Conservation (phyloP, 371 early-diverging fungal genomes). For the Mucor piriformis region DNA sequence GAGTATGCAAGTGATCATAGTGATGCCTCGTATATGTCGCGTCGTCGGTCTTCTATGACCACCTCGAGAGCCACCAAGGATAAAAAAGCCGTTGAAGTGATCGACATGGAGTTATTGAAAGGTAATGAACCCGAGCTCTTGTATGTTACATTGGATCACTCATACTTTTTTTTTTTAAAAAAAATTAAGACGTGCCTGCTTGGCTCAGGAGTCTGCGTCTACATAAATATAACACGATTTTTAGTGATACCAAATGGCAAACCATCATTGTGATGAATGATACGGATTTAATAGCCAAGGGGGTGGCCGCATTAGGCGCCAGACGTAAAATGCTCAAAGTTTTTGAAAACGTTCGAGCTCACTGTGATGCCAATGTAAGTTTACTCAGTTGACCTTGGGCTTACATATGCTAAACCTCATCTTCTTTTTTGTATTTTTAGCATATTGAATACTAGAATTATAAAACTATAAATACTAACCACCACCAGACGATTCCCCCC, state of each 20-base stretch:
- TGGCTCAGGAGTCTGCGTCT: conserved; percentile 89
- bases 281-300: conserved; percentile 78
- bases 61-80: conserved; percentile 52
- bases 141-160: too few relatives aligned
- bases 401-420: too few relatives aligned
- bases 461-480: background rate
- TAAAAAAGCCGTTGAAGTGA: conserved; percentile 72
- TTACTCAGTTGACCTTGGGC: too few relatives aligned
- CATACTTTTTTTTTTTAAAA: too few relatives aligned
- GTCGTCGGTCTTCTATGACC: conserved; percentile 20
- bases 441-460: conserved; percentile 1
- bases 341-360: conserved; percentile 80
- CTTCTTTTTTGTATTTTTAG: background rate
- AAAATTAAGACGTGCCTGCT: conserved; percentile 88
- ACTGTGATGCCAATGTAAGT: conserved; percentile 57
- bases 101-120: conserved; percentile 72
- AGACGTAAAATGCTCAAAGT: conserved; percentile 96
- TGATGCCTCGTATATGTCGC: conserved; percentile 41
- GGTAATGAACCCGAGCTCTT: conserved; percentile 47
- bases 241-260: conserved; percentile 79
- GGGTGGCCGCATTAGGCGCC: conserved; percentile 94
- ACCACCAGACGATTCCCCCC: background rate
- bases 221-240: conserved; percentile 89
- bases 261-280: conserved; percentile 87
- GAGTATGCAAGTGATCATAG: conserved; percentile 61